These are phyloP conservation scores for Fomitopsis pinicola DNA, from an alignment of 1,284 basidiomycete species.

Conservation along the genomic window DNA sequence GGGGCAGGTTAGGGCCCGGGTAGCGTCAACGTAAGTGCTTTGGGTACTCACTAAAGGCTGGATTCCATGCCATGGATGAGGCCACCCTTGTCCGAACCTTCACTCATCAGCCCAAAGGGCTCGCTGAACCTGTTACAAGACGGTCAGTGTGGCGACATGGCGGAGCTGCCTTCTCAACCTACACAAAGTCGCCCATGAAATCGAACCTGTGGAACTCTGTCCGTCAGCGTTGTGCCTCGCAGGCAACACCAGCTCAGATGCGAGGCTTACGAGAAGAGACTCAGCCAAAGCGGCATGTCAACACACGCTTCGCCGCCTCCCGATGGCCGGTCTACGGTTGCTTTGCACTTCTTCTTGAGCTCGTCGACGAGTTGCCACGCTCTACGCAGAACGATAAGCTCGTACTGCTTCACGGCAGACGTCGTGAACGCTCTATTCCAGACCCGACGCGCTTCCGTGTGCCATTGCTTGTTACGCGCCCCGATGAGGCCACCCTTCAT, in stretches of 20 bases:
- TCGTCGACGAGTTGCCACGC: constrained; percentile 35
- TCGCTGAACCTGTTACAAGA: constrained; percentile 20
- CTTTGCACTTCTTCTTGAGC: constrained; percentile 17
- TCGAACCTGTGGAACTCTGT: constrained; percentile 37
- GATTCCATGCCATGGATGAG: constrained; percentile 14
- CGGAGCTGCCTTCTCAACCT: constrained; percentile 35
- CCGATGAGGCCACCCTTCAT: constrained; percentile 1
- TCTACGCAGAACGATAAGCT: constrained; percentile 36
- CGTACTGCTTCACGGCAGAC: constrained; percentile 47
- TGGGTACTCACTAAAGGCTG: constrained; percentile 11
- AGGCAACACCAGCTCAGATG: neutral
- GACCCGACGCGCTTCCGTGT: constrained; percentile 42
- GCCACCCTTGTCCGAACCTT: constrained; percentile 15
- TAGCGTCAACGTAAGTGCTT: neutral
- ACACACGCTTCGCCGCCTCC: constrained; percentile 25
- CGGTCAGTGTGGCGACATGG: neutral
- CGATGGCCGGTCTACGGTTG: too few relatives aligned
- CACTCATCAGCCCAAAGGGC: constrained; percentile 21
- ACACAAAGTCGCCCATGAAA: constrained; percentile 63
- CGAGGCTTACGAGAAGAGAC: constrained; percentile 45
- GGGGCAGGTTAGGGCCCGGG: neutral
- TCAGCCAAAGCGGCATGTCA: constrained; percentile 43
- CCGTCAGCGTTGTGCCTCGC: neutral
- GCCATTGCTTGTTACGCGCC: constrained; percentile 31
- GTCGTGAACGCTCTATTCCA: constrained; percentile 52